phyloP scores from a whole-genome alignment of 768 basidiomycete genomes.

The Russula virescens region DNA sequence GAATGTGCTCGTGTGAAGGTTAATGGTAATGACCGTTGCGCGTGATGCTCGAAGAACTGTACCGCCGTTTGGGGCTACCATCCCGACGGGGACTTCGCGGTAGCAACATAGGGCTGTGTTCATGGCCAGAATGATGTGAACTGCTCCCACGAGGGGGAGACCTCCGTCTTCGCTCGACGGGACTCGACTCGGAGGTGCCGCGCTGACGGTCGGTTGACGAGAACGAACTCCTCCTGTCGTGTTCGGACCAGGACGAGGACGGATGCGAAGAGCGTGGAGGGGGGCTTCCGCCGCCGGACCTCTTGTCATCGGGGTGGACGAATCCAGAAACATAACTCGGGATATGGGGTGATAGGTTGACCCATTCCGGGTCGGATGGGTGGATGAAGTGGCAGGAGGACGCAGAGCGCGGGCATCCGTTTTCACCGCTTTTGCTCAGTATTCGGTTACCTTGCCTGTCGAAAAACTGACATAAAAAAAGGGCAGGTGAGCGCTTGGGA shows the following conservation, averaged over 20 bases:
- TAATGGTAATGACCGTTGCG: conserved; percentile 1
- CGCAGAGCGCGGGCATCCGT: conserved; percentile 16
- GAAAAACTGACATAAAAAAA: conserved; percentile 9
- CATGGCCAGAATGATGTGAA: not conserved
- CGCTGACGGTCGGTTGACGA: conserved; percentile 2
- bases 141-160: conserved; percentile 13
- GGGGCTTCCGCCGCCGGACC: not conserved
- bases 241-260: not conserved
- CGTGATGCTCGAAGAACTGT: not conserved
- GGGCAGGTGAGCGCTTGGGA: not conserved
- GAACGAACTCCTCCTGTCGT: conserved; percentile 1
- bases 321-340: too few relatives aligned
- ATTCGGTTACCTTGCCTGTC: not conserved
- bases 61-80: not conserved
- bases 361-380: conserved; percentile 22
- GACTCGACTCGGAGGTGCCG: not conserved
- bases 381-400: conserved; percentile 18
- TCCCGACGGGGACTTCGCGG: conserved; percentile 14
- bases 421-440: not conserved
- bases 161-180: not conserved
- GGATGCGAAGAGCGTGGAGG: not conserved
- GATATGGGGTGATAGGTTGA: too few relatives aligned
- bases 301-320: not conserved
- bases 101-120: not conserved
- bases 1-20: not conserved